phyloP scores from a whole-genome alignment of 352 stramenopile species.

The Saprolegnia diclina region DNA sequence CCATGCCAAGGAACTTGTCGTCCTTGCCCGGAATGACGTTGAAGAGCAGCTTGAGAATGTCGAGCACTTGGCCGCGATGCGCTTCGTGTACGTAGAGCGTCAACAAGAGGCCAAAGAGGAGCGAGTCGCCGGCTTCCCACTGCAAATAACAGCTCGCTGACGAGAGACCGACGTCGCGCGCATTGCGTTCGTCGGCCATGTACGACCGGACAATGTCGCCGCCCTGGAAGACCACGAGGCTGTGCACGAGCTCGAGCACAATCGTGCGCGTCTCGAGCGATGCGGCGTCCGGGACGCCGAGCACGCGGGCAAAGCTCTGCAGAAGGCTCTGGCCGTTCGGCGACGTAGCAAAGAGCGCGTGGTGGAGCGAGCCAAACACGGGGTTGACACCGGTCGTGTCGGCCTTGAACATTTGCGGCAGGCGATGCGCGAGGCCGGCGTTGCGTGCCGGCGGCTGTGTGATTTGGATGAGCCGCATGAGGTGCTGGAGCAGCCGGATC shows the following conservation, averaged over 20 bases:
- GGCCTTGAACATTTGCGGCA: conserved; percentile 25
- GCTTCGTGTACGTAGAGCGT: conserved; percentile 11
- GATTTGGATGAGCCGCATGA: conserved; percentile 27
- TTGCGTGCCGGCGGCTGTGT: conserved; percentile 12
- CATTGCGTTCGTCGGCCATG: conserved; percentile 24
- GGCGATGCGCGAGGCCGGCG: background rate
- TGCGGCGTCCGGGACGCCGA: background rate
- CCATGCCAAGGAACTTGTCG: conserved; percentile 81
- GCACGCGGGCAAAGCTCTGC: conserved; percentile 9
- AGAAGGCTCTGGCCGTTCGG: conserved; percentile 1
- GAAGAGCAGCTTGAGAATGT: conserved; percentile 27
- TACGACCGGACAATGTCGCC: conserved; percentile 23
- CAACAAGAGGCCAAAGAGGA: conserved; percentile 20
- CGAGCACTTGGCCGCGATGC: conserved; percentile 17
- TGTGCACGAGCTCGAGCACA: conserved; percentile 22
- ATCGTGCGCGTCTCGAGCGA: conserved; percentile 7
- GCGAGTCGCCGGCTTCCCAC: conserved; percentile 19
- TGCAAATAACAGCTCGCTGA: conserved; percentile 1
- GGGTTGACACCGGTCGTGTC: conserved; percentile 24
- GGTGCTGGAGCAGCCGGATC: conserved; percentile 18
- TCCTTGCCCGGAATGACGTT: conserved; percentile 38
- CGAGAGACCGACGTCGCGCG: conserved; percentile 9
- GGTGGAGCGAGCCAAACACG: conserved; percentile 25
- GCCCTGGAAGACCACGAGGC: conserved; percentile 22
- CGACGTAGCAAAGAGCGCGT: conserved; percentile 24